Base-by-base conservation (phyloP, 768 basidiomycete genomes). In the Multifurca ochricompacta region DNA sequence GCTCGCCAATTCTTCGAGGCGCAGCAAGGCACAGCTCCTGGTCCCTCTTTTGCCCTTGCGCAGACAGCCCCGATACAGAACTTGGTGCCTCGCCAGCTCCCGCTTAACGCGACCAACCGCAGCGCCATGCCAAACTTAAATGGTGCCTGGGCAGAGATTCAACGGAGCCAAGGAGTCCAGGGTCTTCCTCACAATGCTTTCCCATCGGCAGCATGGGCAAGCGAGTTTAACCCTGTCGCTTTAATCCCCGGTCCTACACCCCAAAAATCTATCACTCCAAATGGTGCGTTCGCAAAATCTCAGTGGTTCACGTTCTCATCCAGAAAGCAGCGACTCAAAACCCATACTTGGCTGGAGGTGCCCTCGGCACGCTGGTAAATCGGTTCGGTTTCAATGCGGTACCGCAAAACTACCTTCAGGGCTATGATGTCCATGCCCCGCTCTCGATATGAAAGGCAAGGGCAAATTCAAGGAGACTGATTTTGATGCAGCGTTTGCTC, bases 401-500 rank as follows among this genome's bases (percentile, higher is more conserved):
- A 41, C 47, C 62, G 35, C 59, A 42, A 51, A 36, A 23, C 35
- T 63, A 56, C 57, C 41, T n/a, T 31, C 59, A 59, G 43, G 60
- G 59, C 50, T 54, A 59, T 54, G 51, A 63, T 59, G 54, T 11
- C n/a, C 40, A 23, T 19, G 14, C 42, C 34, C 36, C n/a, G 31
- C 48, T 23, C 34, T 56, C 40, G 62, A 48, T 58, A 58, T 21
- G 4, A 81, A 83, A 62, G 87, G 82, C 13, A 97, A 95, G 66
- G 89, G 86, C 2, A 93, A 91, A 65, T 80, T 74, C 16, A 75
- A 78, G 52, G 85, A 90, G 48, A 79, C 78, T 4, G 89, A 89
- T 67, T 89, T 91, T 53, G 89, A 91, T 60, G 84, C 84, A n/a
- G 89, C 88, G 9, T 91, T 91, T 68, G 83, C 81, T 10, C 78